A percentile compares a stretch with the other conserved stretches of the same genome.
These are phyloP conservation scores for Silene vulgaris DNA, from an alignment of 179 eudicot genomes.

Conservation along the genomic window DNA sequence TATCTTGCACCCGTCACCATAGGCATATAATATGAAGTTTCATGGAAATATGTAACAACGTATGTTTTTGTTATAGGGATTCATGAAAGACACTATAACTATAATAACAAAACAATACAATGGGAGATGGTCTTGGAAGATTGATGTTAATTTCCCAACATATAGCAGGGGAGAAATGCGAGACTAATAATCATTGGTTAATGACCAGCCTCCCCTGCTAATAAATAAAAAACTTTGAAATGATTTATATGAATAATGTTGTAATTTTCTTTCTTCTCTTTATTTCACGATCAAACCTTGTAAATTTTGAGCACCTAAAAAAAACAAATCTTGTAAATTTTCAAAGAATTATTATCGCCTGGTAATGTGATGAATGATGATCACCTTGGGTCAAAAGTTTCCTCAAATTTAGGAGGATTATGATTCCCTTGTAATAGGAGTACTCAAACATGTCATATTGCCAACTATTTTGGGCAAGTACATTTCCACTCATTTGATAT, in stretches of 20 bases:
- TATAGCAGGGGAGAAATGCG: conserved; percentile 22
- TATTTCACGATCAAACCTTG: conserved; percentile 21
- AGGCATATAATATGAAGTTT: not conserved
- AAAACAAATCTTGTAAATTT: conserved; percentile 25
- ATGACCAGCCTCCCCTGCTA: conserved; percentile 20
- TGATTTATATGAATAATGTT: not conserved
- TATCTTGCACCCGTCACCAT: conserved; percentile 23
- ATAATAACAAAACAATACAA: too few species aligned
- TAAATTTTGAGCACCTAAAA: conserved; percentile 3
- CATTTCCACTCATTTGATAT: not conserved
- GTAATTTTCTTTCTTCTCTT: conserved; percentile 9
- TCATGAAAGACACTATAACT: not conserved
- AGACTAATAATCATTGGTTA: not conserved
- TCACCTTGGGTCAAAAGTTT: not conserved
- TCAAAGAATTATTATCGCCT: conserved; percentile 12
- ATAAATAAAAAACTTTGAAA: not conserved
- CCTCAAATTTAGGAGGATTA: conserved; percentile 26
- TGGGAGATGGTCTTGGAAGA: not conserved
- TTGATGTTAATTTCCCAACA: conserved; percentile 8
- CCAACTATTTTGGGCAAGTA: not conserved
- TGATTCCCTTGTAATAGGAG: not conserved
- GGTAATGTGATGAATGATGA: conserved; percentile 6
- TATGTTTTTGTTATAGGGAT: not conserved
- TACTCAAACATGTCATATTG: too few species aligned
- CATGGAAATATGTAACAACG: conserved; percentile 6